Conservation (phyloP, 2,329 filamentous ascomycete genomes). For the Aspergillus eucalypticola region DNA sequence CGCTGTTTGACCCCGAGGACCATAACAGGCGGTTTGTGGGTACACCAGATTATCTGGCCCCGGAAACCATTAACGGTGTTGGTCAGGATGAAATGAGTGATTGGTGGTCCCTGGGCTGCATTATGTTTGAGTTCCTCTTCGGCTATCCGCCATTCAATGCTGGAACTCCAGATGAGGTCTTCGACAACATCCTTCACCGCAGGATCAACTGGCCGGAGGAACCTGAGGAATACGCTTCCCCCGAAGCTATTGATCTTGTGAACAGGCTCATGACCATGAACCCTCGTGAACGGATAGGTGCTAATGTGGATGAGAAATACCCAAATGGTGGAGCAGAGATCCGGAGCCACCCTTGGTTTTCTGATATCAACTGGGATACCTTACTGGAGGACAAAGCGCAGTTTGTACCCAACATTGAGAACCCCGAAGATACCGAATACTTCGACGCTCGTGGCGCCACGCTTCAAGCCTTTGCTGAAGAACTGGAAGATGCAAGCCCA, state of each 20-base stretch:
- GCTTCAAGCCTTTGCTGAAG: conserved; percentile 86
- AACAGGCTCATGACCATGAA: conserved; percentile 87
- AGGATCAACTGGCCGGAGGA: conserved; percentile 92
- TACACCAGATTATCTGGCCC: conserved; percentile 93
- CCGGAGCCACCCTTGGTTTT: conserved; percentile 84
- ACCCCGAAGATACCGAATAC: conserved; percentile 97
- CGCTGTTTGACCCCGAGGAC: conserved; percentile 92
- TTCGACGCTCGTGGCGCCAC: conserved; percentile 92
- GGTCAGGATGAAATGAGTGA: conserved; percentile 98
- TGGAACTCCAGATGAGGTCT: conserved; percentile 84
- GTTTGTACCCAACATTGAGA: conserved; percentile 88
- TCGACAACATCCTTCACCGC: conserved; percentile 90
- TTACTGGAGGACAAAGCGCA: conserved; percentile 93
- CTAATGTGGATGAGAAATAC: conserved; percentile 81
- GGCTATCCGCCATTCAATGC: conserved; percentile 94
- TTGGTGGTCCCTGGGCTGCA: conserved; percentile 99
- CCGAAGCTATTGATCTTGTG: conserved; percentile 90
- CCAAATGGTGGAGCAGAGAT: conserved; percentile 87
- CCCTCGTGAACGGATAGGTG: conserved; percentile 76
- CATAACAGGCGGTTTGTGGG: conserved; percentile 91
- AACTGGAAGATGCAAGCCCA: conserved; percentile 85
- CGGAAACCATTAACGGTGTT: conserved; percentile 92
- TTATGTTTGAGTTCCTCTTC: conserved; percentile 93
- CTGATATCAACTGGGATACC: conserved; percentile 82
- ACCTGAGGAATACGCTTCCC: conserved; percentile 73